Evolutionary conservation across 495 filamentous ascomycete genomes (phyloP), one percentile per base, ranked within the genome.

Genomic region (Evernia prunastri): DNA sequence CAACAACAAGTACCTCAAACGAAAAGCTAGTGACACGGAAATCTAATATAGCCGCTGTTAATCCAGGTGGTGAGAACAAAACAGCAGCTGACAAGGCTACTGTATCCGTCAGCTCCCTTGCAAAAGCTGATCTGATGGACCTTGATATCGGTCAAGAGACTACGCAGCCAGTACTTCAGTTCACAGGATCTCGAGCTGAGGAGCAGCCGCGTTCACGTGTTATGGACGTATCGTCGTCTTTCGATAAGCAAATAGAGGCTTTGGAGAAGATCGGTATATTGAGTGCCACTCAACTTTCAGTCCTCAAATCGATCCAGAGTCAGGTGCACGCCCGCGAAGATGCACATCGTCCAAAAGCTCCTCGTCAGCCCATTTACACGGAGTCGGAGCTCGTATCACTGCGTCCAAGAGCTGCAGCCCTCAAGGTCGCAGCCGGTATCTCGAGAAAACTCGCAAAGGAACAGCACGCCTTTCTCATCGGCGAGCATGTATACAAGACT

Each of bases 401-500:
- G 12, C 51, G 29, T 54, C 51, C 51, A 20, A 5, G 17, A 54
- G 53, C 27, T 43, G 8, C 49, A 43, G 51, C 11, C 39, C 2
- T 15, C 10, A 18, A 33, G 11, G 18, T 35, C 61, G 45, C 39
- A 18, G 36, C 7, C 33, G 49, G 53, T 35, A 8, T 63, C 11
- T 29, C 61, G 42, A 20, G 11, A 3, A 40, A 31, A 13, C 31
- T 37, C n/a, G 51, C 31, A 58, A 43, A 51, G 18, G 49, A 39
- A 17, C 54, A 29, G 43, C 40, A 51, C 23, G 59, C 40, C 9
- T 58, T 58, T 49, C 49, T 64, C 0, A 64, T 67, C 18, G 66
- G 66, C 36, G 66, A 67, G 40, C 66, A 67, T 18, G 39, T 67
- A 4, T 58, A 67, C 35, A 58, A 59, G 47, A 56, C 61, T 43